These are phyloP conservation scores for Lenzites betulinus DNA, from an alignment of 768 basidiomycete species.

Conservation along the genomic window DNA sequence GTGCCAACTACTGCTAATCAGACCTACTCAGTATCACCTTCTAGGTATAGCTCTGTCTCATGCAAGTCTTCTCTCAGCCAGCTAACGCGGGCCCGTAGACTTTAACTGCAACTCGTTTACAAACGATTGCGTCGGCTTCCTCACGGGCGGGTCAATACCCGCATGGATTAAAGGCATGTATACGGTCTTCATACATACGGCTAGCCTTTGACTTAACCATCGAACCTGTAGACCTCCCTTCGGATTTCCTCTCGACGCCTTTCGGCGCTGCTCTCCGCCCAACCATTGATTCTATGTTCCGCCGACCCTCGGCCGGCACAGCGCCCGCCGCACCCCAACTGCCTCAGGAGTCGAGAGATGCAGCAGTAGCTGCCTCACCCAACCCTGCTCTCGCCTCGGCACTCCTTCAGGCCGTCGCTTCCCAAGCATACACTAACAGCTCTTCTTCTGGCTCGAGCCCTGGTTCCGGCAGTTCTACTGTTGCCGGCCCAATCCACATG, in stretches of 20 bases:
- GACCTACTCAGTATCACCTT: conserved; percentile 73
- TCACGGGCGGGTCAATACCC: conserved; percentile 84
- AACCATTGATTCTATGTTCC: conserved; percentile 90
- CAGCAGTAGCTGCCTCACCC: conserved; percentile 39
- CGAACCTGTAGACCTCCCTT: conserved; percentile 58
- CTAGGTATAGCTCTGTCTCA: conserved; percentile 51
- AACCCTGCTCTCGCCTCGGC: conserved; percentile 54
- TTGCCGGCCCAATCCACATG: conserved; percentile 66
- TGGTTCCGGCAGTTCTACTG: conserved; percentile 47
- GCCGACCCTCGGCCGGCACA: conserved; percentile 52
- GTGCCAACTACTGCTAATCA: conserved; percentile 2
- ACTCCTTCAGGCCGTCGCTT: conserved; percentile 57
- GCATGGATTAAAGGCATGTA: conserved; percentile 73
- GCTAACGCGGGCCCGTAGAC: conserved; percentile 43
- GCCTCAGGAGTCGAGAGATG: conserved; percentile 33
- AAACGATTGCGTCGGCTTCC: conserved; percentile 82
- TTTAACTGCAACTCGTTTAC: conserved; percentile 98
- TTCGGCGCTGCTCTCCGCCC: conserved; percentile 86
- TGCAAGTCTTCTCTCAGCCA: neutral
- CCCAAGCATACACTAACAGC: conserved; percentile 42
- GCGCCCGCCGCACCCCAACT: conserved; percentile 35
- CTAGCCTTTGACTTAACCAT: neutral
- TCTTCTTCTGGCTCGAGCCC: conserved; percentile 21
- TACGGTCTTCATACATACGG: neutral
- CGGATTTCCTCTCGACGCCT: conserved; percentile 86